These are phyloP conservation scores for Aspergillus indologenus DNA, from an alignment of 495 filamentous ascomycete species.

Conservation along the genomic window DNA sequence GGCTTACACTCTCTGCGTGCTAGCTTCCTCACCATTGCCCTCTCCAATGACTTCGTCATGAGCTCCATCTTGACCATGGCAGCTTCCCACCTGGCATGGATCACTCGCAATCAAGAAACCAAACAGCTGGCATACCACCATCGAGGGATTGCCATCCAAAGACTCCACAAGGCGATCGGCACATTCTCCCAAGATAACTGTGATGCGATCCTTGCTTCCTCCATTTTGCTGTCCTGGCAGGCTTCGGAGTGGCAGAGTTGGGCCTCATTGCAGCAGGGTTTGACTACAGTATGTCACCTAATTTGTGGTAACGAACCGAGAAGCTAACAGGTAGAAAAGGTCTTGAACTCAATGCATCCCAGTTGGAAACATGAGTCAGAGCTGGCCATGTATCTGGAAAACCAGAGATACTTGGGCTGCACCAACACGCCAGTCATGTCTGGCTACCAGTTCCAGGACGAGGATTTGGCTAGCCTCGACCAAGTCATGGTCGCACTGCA, in stretches of 20 bases:
- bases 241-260: conserved; percentile 93
- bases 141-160: conserved; percentile 77
- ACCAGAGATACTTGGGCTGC: conserved; percentile 50
- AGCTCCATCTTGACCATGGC: conserved; percentile 87
- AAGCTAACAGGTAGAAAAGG: background rate
- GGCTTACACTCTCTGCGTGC: background rate
- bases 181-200: conserved; percentile 82
- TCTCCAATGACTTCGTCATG: conserved; percentile 85
- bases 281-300: conserved; percentile 55
- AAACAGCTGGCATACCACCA: conserved; percentile 85
- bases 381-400: conserved; percentile 78
- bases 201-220: conserved; percentile 89
- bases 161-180: conserved; percentile 81
- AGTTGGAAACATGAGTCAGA: conserved; percentile 84
- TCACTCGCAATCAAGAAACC: conserved; percentile 76
- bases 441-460: conserved; percentile 46
- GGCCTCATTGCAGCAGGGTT: conserved; percentile 89
- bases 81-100: conserved; percentile 84
- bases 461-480: conserved; percentile 66
- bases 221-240: conserved; percentile 93
- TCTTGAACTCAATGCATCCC: conserved; percentile 85
- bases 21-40: conserved; percentile 82
- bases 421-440: conserved; percentile 52
- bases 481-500: conserved; percentile 54
- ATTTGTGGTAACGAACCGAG: background rate